Conservation (phyloP, 164 flowering plant species). For the Platanus orientalis region DNA sequence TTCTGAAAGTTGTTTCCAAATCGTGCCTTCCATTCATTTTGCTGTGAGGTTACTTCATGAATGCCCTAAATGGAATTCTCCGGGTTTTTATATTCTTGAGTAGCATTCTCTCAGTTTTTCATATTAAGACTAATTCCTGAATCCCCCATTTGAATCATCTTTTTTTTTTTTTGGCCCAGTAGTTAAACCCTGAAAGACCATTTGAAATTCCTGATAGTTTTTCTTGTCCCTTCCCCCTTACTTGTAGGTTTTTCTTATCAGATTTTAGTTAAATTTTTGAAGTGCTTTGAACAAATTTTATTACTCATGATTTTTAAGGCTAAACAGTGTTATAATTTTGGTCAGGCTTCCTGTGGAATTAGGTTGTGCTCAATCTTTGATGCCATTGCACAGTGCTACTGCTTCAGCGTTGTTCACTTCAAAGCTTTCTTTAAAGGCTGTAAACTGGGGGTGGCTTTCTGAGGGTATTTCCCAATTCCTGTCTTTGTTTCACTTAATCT, state of each 20-base stretch:
- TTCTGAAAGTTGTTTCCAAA: too few relatives aligned
- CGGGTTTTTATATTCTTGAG: too few relatives aligned
- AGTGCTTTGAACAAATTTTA: background rate
- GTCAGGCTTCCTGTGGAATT: conserved; percentile 65
- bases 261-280: too few relatives aligned
- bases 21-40: too few relatives aligned
- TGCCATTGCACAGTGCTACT: conserved; percentile 78
- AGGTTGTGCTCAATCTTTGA: conserved; percentile 57
- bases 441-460: conserved; percentile 71
- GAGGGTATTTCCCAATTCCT: conserved; percentile 42
- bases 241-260: background rate
- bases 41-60: too few relatives aligned
- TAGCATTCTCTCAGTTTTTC: background rate
- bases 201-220: background rate
- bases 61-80: too few relatives aligned
- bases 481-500: too few relatives aligned
- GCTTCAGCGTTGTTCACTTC: conserved; percentile 79
- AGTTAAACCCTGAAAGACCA: background rate
- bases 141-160: too few relatives aligned
- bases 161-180: background rate
- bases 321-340: conserved; percentile 2
- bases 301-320: background rate
- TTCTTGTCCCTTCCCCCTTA: background rate
- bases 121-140: too few relatives aligned
- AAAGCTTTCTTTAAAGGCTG: conserved; percentile 50